Evolutionary conservation across 176 grass and related monocot species (phyloP), one percentile per base, ranked within the genome.

Genomic region (Musa acuminata): DNA sequence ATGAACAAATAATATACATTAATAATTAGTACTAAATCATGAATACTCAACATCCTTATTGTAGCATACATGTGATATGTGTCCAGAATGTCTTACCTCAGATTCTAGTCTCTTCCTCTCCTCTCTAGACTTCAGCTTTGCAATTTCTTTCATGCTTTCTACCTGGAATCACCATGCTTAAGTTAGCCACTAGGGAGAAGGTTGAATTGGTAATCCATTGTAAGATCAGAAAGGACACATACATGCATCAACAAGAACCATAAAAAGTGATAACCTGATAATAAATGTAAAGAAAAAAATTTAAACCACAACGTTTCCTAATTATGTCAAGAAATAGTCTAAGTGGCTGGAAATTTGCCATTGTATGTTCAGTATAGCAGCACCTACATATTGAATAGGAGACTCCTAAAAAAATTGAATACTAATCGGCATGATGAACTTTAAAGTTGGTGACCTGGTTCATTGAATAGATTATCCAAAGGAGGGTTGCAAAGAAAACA

Each of bases 61-160:
- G 49, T 8, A 69, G 20, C 43, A 69, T 8, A 19, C 0, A 49
- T 49, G 8, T 19, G 22, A 48, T 6, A 70, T 50, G 48, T 48
- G 21, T 51, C 14, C 35, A 57, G 55, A 55, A 74, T 17, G 13
- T 51, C 23, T 71, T 84, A 89, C 95, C 90, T 99, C 95, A 75
- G 90, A 94, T 82, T 94, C 90, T 78, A 99, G 82, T 25, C 71
- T 88, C 27, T 84, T 86, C 76, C 77, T 91, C 83, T 99, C 95
- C 71, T 99, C 95, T 53, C 89, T 85, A 80, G 82, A 82, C 83
- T 99, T 99, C 76, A 87, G 80, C 74, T 89, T 91, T 23, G 95
- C 90, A 86, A 99, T 94, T 85, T 91, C 76, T 59, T 89, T 91
- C 95, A 99, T 94, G 72, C 71, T 89, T 85, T 89, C 88, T 55